Conservation (phyloP, 192 early-diverging fungal genomes). For the Geranomyces variabilis region DNA sequence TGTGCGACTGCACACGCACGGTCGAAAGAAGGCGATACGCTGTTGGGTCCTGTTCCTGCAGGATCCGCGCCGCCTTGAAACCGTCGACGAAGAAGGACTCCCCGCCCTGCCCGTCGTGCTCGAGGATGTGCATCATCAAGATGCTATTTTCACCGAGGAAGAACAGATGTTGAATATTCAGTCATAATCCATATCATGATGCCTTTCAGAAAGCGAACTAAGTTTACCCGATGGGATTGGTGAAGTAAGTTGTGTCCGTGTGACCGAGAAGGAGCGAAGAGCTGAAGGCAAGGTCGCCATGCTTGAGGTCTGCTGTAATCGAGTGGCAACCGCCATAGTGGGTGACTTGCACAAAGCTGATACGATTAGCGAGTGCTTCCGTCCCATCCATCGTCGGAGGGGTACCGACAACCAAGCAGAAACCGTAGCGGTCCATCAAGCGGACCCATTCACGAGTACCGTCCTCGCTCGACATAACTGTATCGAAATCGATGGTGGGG, state of each 20-base stretch:
- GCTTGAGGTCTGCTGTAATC: constrained; percentile 67
- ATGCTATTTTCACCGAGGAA: constrained; percentile 49
- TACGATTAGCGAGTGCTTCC: constrained; percentile 60
- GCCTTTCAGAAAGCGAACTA: no score
- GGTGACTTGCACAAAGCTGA: constrained; percentile 72
- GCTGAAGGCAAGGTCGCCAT: constrained; percentile 82
- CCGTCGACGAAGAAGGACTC: constrained; percentile 77
- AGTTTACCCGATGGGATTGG: constrained; percentile 71
- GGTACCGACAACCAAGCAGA: constrained; percentile 11
- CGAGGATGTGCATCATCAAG: constrained; percentile 76
- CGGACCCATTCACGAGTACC: constrained; percentile 66
- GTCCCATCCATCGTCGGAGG: constrained; percentile 47
- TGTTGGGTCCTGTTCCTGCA: constrained; percentile 54
- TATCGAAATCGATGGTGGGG: constrained; percentile 54
- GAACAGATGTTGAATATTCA: no score
- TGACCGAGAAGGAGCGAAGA: constrained; percentile 69
- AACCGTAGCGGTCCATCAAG: not conserved
- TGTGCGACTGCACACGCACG: constrained; percentile 63
- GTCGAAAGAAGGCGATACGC: constrained; percentile 62
- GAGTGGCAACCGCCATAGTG: constrained; percentile 58
- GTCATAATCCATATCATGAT: no score
- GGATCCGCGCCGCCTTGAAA: constrained; percentile 65
- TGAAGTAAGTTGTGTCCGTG: constrained; percentile 83
- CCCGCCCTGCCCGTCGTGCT: constrained; percentile 71
- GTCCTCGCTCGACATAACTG: constrained; percentile 65